These are phyloP conservation scores for Pilatotrama ljubarskyi DNA, from an alignment of 768 basidiomycete species.

Conservation along the genomic window DNA sequence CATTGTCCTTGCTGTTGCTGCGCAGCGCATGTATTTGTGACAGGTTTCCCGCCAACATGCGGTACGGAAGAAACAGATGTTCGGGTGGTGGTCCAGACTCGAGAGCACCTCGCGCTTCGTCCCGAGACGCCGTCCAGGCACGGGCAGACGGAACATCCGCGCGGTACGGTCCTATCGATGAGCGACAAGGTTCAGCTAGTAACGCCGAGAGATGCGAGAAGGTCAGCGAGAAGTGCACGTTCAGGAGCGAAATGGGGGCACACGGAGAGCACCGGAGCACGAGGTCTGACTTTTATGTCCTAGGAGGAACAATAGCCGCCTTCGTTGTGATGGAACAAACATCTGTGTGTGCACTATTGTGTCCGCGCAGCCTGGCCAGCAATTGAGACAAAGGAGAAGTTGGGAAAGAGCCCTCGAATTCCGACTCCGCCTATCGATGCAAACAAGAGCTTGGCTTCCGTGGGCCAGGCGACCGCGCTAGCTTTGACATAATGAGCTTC, in stretches of 20 bases:
- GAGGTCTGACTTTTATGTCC: background rate
- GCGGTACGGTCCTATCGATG: background rate
- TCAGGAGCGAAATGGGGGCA: background rate
- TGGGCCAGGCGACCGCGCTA: background rate
- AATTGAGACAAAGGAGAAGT: background rate
- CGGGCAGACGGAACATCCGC: too few relatives aligned
- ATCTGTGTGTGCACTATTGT: background rate
- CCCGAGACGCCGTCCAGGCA: too few relatives aligned
- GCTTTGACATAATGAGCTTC: background rate
- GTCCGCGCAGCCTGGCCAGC: background rate
- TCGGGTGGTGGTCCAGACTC: background rate
- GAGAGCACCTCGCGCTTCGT: too few relatives aligned
- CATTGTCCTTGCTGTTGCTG: background rate
- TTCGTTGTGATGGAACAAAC: background rate
- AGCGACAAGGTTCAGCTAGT: background rate
- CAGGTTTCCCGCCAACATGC: too few relatives aligned
- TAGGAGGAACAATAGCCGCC: background rate
- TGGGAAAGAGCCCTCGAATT: background rate
- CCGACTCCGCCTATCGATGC: conserved; percentile 5
- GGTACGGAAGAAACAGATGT: too few relatives aligned
- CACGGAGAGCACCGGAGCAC: background rate
- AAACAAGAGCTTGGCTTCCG: background rate
- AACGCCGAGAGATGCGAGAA: too few relatives aligned
- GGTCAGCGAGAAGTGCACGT: background rate
- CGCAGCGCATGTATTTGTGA: background rate